Evolutionary conservation across 306 rosid species (phyloP).

Genomic region (Oxytropis ochrocephala): DNA sequence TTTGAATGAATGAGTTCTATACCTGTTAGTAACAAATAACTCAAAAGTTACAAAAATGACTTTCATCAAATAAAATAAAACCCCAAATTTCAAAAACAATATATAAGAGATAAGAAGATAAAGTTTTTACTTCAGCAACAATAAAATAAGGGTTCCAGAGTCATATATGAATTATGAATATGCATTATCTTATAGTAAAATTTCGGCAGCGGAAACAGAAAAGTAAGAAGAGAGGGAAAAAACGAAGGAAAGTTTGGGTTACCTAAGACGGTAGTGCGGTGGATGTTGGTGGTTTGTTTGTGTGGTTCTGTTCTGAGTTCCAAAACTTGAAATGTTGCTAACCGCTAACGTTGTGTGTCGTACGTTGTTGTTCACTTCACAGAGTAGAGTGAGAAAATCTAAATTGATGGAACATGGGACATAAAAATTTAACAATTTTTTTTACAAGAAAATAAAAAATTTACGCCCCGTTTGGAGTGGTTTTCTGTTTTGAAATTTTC

Average conservation of each 20-base stretch:
- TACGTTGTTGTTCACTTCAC: neutral
- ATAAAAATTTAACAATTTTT: too few relatives aligned
- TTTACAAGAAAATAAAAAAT: too few relatives aligned
- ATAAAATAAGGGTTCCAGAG: neutral
- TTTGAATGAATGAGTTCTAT: neutral
- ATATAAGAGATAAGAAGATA: neutral
- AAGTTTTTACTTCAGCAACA: neutral
- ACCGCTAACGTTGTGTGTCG: neutral
- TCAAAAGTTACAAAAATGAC: neutral
- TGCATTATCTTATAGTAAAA: neutral
- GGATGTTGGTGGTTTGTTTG: neutral
- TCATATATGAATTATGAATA: neutral
- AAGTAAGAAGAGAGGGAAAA: too few relatives aligned
- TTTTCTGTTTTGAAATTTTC: too few relatives aligned
- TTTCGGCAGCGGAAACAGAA: neutral
- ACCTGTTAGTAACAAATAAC: constrained; percentile 11
- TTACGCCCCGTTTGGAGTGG: too few relatives aligned
- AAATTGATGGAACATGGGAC: neutral
- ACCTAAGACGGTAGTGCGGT: neutral
- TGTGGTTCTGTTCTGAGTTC: neutral
- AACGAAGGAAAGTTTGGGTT: neutral
- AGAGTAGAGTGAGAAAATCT: neutral
- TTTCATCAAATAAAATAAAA: neutral
- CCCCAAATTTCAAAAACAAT: neutral
- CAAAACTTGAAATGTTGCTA: neutral